Conservation (phyloP, 768 basidiomycete genomes). For the Rhizopogon vesiculosus region DNA sequence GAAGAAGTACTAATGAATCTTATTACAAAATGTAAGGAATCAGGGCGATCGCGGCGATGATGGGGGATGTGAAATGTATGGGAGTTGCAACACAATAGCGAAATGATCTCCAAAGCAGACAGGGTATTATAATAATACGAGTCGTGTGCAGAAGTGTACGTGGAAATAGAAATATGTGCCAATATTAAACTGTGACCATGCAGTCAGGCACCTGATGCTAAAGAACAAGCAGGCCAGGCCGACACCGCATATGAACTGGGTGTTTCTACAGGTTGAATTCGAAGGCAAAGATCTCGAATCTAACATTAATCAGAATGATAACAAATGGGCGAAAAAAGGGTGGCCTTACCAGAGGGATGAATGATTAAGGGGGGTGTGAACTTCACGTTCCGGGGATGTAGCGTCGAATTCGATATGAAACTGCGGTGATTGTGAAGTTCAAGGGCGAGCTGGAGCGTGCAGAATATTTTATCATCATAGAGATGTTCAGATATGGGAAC, state of each 20-base stretch:
- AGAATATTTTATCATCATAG: conserved; percentile 2
- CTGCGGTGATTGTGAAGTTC: conserved; percentile 22
- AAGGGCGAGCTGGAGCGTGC: conserved; percentile 19
- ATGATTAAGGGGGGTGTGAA: background rate
- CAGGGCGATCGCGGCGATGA: background rate
- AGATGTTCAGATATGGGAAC: conserved; percentile 10
- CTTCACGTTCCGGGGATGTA: conserved; percentile 23
- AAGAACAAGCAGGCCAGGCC: background rate
- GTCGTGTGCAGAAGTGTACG: background rate
- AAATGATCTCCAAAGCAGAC: background rate
- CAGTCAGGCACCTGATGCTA: background rate
- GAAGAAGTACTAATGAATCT: background rate
- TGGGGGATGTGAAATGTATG: background rate
- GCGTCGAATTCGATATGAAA: conserved; percentile 15
- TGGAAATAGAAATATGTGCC: background rate
- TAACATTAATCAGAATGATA: background rate
- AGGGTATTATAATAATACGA: background rate
- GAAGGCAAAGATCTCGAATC: background rate
- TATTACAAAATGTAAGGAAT: background rate
- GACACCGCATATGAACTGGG: background rate
- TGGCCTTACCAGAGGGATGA: background rate
- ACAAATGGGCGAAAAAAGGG: background rate
- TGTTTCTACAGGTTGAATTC: background rate
- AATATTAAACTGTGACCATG: background rate
- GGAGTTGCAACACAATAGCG: background rate